Evolutionary conservation across 768 basidiomycete genomes (phyloP), one percentile per base, ranked within the genome.

Genomic region (Amanita polypyramis): DNA sequence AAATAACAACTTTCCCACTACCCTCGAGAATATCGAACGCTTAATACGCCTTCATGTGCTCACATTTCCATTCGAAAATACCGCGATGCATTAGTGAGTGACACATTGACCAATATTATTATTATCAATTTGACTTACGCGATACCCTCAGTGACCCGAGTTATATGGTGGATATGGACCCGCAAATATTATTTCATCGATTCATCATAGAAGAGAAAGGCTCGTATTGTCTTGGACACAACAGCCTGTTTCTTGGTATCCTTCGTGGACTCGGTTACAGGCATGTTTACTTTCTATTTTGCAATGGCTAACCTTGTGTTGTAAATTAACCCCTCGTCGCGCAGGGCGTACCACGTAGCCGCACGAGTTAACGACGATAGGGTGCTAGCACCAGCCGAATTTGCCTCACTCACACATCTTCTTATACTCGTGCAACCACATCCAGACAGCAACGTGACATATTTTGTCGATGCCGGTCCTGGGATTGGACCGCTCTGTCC

Each of bases 1-100:
- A 3, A 19, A 47, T 11, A 55, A 57, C 2, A 30, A 44, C 4
- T 62, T 67, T 46, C 52, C 55, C 14, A 51, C 52, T 11, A 58
- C 57, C 6, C 45, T 64, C 17, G 61, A 62, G n/a, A 64, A 55
- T 33, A 54, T 69, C 1, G 51, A 47, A 35, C 39, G 47, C 2
- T 23, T 70, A 1, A 56, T 61, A 23, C 56, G 59, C 7, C 47
- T 58, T 7, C 62, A 66, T 36, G 40, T 67, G 4, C 37, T 63
- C n/a, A 53, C 64, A 3, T 66, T 67, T 36, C 65, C 66, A 2
- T 70, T 62, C 45, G 67, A 70, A 48, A 68, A 66, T 37, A 66
- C 62, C 0, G 55, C 56, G 5, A 66, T 69, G 62, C 68, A 68
- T 42, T 68, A 67, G 68, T 68, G 50, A 49, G 66, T 55, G 12